A percentile compares a stretch with the other conserved stretches of the same genome.
These are phyloP conservation scores for Fraxinus anomala DNA, from an alignment of 257 asterid species.

Conservation along the genomic window DNA sequence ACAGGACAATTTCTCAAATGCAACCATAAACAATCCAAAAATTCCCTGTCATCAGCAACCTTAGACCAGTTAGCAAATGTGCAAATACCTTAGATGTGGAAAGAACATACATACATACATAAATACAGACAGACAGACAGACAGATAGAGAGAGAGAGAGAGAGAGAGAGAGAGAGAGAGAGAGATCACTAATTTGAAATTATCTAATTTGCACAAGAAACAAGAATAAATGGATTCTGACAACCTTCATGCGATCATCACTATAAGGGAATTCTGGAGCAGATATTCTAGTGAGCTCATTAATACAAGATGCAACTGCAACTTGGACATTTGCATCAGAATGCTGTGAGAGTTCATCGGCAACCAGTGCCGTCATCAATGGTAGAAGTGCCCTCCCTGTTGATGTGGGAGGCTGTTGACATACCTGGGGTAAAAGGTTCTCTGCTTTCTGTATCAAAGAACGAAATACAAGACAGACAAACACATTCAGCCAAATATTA, in stretches of 20 bases:
- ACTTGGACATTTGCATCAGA: constrained; percentile 43
- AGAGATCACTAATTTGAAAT: constrained; percentile 5
- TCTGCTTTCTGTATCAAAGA: constrained; percentile 44
- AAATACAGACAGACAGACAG: no score
- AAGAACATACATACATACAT: no score
- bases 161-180: constrained; percentile 9
- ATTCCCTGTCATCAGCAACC: constrained; percentile 42
- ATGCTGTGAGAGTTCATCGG: constrained; percentile 37
- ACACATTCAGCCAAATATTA: constrained; percentile 15
- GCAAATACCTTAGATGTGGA: neutral
- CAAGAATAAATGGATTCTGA: constrained; percentile 13
- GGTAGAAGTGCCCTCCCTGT: constrained; percentile 39
- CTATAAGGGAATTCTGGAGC: constrained; percentile 52
- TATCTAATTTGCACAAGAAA: neutral
- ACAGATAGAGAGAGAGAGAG: neutral
- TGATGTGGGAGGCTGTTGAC: constrained; percentile 46
- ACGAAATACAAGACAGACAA: constrained; percentile 11
- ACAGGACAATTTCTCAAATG: constrained; percentile 44
- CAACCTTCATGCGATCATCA: constrained; percentile 47
- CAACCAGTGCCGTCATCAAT: constrained; percentile 46
- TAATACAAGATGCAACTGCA: constrained; percentile 47
- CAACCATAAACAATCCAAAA: constrained; percentile 39
- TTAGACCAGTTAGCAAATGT: constrained; percentile 15
- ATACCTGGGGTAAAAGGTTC: constrained; percentile 38
- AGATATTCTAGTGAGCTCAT: constrained; percentile 54